Conservation (phyloP, 495 filamentous ascomycete species). For the Xylaria cubensis region DNA sequence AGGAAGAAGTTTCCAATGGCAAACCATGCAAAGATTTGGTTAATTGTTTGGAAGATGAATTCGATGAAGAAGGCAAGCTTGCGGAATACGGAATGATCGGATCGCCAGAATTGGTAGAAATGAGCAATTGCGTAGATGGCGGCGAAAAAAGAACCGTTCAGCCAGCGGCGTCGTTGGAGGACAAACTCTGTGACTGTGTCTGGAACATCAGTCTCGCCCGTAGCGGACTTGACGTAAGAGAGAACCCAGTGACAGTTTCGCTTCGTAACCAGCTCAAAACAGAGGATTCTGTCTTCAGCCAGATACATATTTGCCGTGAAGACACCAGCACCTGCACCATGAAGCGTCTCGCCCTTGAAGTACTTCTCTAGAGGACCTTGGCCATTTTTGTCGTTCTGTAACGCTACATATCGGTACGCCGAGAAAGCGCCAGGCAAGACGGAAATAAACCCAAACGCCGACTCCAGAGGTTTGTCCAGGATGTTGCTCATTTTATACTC, state of each 20-base stretch:
- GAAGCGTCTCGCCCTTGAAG: constrained; percentile 97
- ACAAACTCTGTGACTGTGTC: constrained; percentile 94
- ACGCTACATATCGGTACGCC: constrained; percentile 89
- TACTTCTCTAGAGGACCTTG: constrained; percentile 95
- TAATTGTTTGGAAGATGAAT: constrained; percentile 91
- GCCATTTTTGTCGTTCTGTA: constrained; percentile 96
- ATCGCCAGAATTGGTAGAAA: constrained; percentile 93
- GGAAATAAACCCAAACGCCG: constrained; percentile 96
- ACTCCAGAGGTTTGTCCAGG: constrained; percentile 96
- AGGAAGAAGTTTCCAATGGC: constrained; percentile 99
- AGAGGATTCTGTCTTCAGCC: constrained; percentile 98
- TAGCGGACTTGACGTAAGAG: constrained; percentile 96
- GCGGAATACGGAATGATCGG: constrained; percentile 83
- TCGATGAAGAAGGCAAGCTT: constrained; percentile 91
- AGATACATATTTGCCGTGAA: constrained; percentile 99
- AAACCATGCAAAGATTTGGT: constrained; percentile 99
- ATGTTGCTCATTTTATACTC: constrained; percentile 99
- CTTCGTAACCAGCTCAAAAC: constrained; percentile 98
- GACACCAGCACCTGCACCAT: constrained; percentile 91
- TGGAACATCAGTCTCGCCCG: constrained; percentile 97
- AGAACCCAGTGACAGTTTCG: constrained; percentile 96
- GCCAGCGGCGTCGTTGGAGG: constrained; percentile 93
- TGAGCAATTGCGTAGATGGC: constrained; percentile 94
- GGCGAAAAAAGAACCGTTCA: constrained; percentile 98
- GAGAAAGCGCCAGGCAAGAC: constrained; percentile 98